Conservation (phyloP, 2,329 filamentous ascomycete genomes). For the Hypoxylon sp. region DNA sequence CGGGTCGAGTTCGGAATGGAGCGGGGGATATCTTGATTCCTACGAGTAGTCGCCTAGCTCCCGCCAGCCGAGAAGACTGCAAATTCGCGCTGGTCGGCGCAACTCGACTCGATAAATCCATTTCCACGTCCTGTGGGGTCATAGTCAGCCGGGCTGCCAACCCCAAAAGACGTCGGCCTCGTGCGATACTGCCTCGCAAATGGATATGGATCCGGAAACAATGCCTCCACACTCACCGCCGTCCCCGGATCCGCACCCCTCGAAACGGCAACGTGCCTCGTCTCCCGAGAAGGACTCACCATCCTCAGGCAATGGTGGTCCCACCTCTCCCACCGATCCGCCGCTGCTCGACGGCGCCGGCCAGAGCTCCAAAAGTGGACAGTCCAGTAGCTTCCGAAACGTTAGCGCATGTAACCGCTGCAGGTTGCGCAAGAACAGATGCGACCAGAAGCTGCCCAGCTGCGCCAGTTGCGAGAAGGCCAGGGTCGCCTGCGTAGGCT, state of each 20-base stretch:
- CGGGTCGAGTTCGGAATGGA: constrained; percentile 30
- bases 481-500: constrained; percentile 89
- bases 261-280: constrained; percentile 65
- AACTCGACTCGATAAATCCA: constrained; percentile 9
- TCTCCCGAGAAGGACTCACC: constrained; percentile 58
- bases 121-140: constrained; percentile 15
- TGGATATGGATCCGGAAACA: constrained; percentile 30
- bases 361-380: constrained; percentile 56
- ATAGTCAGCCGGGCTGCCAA: constrained; percentile 6
- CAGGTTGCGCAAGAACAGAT: constrained; percentile 89
- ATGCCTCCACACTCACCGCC: constrained; percentile 60
- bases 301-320: constrained; percentile 50
- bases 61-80: constrained; percentile 14
- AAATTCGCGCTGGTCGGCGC: constrained; percentile 16
- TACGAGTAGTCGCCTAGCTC: constrained; percentile 29
- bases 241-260: constrained; percentile 59
- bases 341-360: constrained; percentile 43
- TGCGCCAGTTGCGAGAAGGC: constrained; percentile 94
- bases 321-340: constrained; percentile 45
- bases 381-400: constrained; percentile 77
- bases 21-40: constrained; percentile 28
- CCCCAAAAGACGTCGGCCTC: constrained; percentile 8
- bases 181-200: constrained; percentile 12
- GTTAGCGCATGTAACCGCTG: constrained; percentile 96
- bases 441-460: constrained; percentile 90